phyloP scores from a whole-genome alignment of 441 rosid genomes.

The Bocquillonia castaneifolia region DNA sequence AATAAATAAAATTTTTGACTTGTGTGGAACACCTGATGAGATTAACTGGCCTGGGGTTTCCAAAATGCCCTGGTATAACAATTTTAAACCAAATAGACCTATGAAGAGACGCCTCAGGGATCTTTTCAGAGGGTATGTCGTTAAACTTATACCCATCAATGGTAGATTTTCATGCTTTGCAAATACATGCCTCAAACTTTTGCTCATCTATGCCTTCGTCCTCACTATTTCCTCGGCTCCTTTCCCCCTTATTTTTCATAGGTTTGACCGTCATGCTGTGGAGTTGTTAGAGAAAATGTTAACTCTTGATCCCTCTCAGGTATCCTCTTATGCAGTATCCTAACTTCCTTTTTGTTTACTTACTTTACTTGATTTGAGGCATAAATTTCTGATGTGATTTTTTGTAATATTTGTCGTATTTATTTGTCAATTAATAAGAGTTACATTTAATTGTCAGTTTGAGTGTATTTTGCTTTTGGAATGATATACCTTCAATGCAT shows the following conservation, averaged over 20 bases:
- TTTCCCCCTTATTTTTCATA: slow-evolving; percentile 9
- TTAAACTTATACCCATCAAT: slow-evolving; percentile 3
- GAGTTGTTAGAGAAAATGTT: slow-evolving; percentile 89
- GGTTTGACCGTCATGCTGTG: slow-evolving; percentile 91
- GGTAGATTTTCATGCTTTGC: background rate
- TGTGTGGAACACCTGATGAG: slow-evolving; percentile 93
- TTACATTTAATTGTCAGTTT: background rate
- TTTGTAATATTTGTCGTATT: too few relatives aligned
- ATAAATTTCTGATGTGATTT: background rate
- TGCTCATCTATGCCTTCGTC: background rate
- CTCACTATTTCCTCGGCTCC: background rate
- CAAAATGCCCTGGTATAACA: slow-evolving; percentile 84
- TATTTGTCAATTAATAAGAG: too few relatives aligned
- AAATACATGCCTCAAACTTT: background rate
- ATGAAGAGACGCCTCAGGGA: slow-evolving; percentile 83
- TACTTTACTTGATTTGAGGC: background rate
- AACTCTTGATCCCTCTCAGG: slow-evolving; percentile 93
- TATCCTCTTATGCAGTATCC: slow-evolving; percentile 22
- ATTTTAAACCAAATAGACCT: slow-evolving; percentile 74
- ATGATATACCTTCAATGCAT: background rate
- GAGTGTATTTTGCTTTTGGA: background rate
- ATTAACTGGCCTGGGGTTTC: slow-evolving; percentile 91
- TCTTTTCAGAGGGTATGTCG: slow-evolving; percentile 74
- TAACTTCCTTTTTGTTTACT: background rate
- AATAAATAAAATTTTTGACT: slow-evolving; percentile 82